Evolutionary conservation across 164 flowering plant species (phyloP), one percentile per base, ranked within the genome.

Genomic region (Paratinospora sagittata): DNA sequence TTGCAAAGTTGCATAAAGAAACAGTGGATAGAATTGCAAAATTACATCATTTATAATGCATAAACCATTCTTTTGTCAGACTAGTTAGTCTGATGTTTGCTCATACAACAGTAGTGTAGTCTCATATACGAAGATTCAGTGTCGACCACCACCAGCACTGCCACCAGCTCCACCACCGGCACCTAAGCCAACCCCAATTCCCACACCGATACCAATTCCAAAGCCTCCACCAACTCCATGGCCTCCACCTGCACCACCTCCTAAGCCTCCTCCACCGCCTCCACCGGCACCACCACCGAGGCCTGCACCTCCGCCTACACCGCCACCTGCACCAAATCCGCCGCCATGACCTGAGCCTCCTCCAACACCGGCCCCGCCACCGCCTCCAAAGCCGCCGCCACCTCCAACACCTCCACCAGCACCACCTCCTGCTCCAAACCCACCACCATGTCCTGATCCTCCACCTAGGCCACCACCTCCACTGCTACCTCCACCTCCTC

Each of bases 141-240:
- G 39, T 36, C 39, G 6, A 36, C 39, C 39, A 8, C 57, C 57
- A 36, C 39, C 39, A 3, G 39, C 19, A 3, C 57, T 19, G 1
- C 12, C 21, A 17, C 57, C 57, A 49, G 16, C 57, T 49, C 57
- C 57, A n/a, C 23, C 17, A 10, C 49, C 71, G 5, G 63, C 34
- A 27, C 78, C 76, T 24, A 63, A 68, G 10, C 74, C 78, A 60
- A 74, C 74, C 6, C 67, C 68, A 8, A 70, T 72, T 3, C 75
- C 72, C 1, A 70, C 75, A 24, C 21, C 27, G 12, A 74, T 79
- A 0, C 87, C 87, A 14, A 70, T 81, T 6, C 87, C 87, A 36
- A 79, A 72, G 13, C 87, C 87, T 7, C 80, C 81, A 17, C 75
- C 75, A 17, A 60, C 74, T 24, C 75, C 75, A 21, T 74, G 76